Base-by-base conservation (phyloP, 257 asterid genomes). In the Rehmannia glutinosa region DNA sequence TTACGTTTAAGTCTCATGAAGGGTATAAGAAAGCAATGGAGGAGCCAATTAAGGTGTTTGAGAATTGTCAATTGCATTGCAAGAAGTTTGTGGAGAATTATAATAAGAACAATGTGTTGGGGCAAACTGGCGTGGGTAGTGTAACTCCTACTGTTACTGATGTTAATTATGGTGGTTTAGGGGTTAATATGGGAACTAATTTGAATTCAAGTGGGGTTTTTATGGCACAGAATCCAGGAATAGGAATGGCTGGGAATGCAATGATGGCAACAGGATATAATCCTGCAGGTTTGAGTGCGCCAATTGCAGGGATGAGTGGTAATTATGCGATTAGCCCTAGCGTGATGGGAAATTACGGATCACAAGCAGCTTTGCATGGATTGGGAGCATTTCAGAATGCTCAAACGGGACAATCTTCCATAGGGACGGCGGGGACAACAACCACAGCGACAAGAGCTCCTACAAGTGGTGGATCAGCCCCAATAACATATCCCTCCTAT, bases 41-140 rank as follows among this genome's bases (percentile, higher is more conserved):
- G 78, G 95, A 87, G 77, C 97, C 97, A 0, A 53, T 74, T 43
- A 87, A 86, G 78, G 77, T 72, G 73, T 80, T 87, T 50, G 97
- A 84, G 35, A 88, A 88, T 33, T 86, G 84, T 50, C 88, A 84
- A 21, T 58, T 90, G 80, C 80, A 84, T 15, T 90, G 97, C 83
- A 86, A 86, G 82, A 84, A 78, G 70, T 88, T 83, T 41, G 68
- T 76, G 12, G 89, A 87, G 19, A 81, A 83, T 52, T 54, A 20
- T 36, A 74, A 42, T 13, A 73, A 53, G 51, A 82, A 47, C 64
- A 81, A 33, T 54, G 58, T 20, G 4, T 30, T 66, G 0, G 64
- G 66, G 57, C 74, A 61, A 17, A 73, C 12, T 63, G 76, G 45
- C 51, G 41, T 10, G 13, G 60, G 36, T 16, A 62, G 2, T 20